Conservation (phyloP, 2,329 filamentous ascomycete genomes). For the Ophiobolus disseminans region DNA sequence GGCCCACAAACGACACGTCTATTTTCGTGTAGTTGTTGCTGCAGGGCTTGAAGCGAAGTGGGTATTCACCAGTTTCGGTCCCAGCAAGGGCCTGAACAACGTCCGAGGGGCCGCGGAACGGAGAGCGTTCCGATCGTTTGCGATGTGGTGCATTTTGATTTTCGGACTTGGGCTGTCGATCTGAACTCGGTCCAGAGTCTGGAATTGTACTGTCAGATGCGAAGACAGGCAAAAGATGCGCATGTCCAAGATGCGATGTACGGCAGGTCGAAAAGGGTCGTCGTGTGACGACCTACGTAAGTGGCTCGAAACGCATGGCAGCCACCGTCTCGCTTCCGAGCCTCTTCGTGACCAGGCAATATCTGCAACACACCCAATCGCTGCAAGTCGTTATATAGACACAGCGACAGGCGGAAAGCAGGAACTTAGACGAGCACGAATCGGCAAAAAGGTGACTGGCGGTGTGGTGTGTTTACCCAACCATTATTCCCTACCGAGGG, state of each 20-base stretch:
- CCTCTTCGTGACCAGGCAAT: background rate
- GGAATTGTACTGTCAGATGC: background rate
- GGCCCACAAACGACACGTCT: background rate
- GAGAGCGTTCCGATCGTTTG: background rate
- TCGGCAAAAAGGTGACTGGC: slow-evolving; percentile 1
- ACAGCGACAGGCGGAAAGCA: background rate
- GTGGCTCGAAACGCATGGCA: slow-evolving; percentile 1
- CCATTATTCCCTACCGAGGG: too few relatives aligned
- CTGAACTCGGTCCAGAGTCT: background rate
- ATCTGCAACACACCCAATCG: background rate
- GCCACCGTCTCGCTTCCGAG: background rate
- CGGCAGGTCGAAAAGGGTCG: background rate
- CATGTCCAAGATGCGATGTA: too few relatives aligned
- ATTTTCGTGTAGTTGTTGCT: background rate
- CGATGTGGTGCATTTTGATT: background rate
- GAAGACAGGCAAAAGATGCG: too few relatives aligned
- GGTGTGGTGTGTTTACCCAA: slow-evolving; percentile 5
- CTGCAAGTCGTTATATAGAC: too few relatives aligned
- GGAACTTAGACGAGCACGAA: background rate
- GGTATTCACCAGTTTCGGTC: slow-evolving; percentile 4
- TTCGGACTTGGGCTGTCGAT: background rate
- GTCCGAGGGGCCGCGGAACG: background rate
- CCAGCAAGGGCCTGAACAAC: slow-evolving; percentile 2
- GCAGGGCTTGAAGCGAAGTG: slow-evolving; percentile 4
- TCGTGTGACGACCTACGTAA: slow-evolving; percentile 3